Percentiles rank a stretch among this genome's conserved stretches.
phyloP scores from a whole-genome alignment of 345 rosid genomes.

The Populus nigra region DNA sequence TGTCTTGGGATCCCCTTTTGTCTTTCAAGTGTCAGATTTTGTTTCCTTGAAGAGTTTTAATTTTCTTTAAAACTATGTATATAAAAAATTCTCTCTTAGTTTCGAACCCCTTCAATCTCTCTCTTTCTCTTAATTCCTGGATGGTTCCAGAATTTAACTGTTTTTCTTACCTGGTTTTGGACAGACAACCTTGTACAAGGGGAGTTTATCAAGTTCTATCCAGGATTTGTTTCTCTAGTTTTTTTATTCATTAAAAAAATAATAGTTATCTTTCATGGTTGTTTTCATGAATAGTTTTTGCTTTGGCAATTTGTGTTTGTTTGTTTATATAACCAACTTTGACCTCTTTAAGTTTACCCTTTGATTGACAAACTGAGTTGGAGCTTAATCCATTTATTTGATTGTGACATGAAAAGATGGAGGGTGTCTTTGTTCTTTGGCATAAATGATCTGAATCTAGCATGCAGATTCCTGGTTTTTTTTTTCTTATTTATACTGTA shows the following conservation, averaged over 20 bases:
- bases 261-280: background rate
- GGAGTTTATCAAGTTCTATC: conserved; percentile 9
- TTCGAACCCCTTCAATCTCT: background rate
- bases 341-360: conserved; percentile 3
- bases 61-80: background rate
- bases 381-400: conserved; percentile 3
- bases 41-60: conserved; percentile 16
- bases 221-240: background rate
- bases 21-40: conserved; percentile 28
- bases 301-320: conserved; percentile 35
- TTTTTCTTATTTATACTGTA: background rate
- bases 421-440: background rate
- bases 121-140: background rate
- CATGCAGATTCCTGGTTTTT: conserved; percentile 19
- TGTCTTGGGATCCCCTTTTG: conserved; percentile 26
- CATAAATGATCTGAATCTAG: conserved; percentile 6
- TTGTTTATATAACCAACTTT: conserved; percentile 7
- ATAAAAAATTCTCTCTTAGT: background rate
- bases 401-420: conserved; percentile 7
- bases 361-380: conserved; percentile 2
- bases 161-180: conserved; percentile 4
- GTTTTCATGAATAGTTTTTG: conserved; percentile 8
- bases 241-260: background rate
- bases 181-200: conserved; percentile 14
- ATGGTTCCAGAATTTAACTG: background rate